Percentiles rank a stretch among this genome's conserved stretches.
Conservation (phyloP, 2,329 filamentous ascomycete genomes). For the Aurifilum marmelostoma region DNA sequence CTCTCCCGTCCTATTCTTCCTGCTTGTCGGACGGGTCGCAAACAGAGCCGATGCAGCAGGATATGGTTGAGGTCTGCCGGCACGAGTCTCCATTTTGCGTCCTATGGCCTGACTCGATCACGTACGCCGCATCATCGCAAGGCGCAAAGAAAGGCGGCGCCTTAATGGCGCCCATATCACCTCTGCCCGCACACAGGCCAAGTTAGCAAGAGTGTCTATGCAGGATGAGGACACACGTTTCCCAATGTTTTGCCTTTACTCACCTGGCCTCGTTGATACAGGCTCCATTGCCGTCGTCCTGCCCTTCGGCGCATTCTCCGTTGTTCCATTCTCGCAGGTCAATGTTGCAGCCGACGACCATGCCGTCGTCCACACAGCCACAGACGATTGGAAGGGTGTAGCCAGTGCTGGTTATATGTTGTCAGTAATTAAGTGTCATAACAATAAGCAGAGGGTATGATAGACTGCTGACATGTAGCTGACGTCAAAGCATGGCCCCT, state of each 20-base stretch:
- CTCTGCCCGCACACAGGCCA: background rate
- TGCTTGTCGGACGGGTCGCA: slow-evolving; percentile 1
- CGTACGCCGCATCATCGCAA: background rate
- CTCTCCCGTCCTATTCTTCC: no score
- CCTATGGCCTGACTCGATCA: slow-evolving; percentile 1
- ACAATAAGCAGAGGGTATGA: background rate
- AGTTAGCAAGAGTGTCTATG: background rate
- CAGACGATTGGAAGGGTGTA: slow-evolving; percentile 7
- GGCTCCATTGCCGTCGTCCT: background rate
- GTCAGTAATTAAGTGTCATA: background rate
- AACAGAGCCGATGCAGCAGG: background rate
- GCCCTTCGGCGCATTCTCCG: background rate
- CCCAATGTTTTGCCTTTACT: background rate
- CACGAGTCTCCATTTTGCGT: background rate
- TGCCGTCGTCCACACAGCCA: background rate
- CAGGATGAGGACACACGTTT: no score
- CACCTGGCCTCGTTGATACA: slow-evolving; percentile 7
- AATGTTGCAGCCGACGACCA: background rate
- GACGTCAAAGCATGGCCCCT: background rate
- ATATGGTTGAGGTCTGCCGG: background rate
- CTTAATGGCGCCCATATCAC: background rate
- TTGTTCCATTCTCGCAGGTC: background rate
- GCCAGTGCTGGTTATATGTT: background rate
- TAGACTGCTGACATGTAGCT: background rate
- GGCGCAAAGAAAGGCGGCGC: background rate